Evolutionary conservation across 805 yeast species (phyloP).

Genomic region (Saccharomycopsis schoenii): DNA sequence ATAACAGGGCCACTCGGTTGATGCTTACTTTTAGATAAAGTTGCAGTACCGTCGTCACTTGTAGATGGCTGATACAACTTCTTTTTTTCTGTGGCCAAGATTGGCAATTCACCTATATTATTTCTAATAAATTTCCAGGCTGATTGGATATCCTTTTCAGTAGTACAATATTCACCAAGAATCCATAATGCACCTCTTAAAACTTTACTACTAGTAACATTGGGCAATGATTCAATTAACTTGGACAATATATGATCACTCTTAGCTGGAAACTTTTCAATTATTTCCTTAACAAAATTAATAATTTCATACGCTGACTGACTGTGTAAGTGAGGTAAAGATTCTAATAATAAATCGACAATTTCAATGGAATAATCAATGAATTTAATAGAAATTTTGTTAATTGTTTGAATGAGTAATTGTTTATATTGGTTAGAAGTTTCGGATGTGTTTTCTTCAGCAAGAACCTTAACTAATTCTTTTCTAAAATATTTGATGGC

Average conservation of each 20-base stretch:
- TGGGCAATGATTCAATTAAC: slow-evolving; percentile 51
- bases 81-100: slow-evolving; percentile 61
- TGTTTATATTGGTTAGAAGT: slow-evolving; percentile 81
- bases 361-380: slow-evolving; percentile 88
- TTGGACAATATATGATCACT: slow-evolving; percentile 55
- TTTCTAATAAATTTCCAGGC: slow-evolving; percentile 83
- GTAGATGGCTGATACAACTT: slow-evolving; percentile 29
- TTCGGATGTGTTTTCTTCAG: slow-evolving; percentile 62
- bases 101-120: slow-evolving; percentile 86
- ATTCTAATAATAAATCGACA: slow-evolving; percentile 78
- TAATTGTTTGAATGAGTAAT: slow-evolving; percentile 77
- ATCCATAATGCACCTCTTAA: slow-evolving; percentile 94
- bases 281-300: slow-evolving; percentile 86
- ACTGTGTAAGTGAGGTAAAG: slow-evolving; percentile 75
- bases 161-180: slow-evolving; percentile 80
- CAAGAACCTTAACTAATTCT: slow-evolving; percentile 55
- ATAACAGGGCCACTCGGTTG: slow-evolving; percentile 59
- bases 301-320: slow-evolving; percentile 84
- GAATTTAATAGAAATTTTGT: slow-evolving; percentile 77
- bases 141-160: slow-evolving; percentile 60
- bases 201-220: slow-evolving; percentile 78
- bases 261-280: slow-evolving; percentile 80
- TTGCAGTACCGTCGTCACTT: slow-evolving; percentile 25
- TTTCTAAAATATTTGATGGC: slow-evolving; percentile 86
- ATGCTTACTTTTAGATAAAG: slow-evolving; percentile 20